Conservation (phyloP, 176 grass and related monocot genomes). For the Bromus sterilis region DNA sequence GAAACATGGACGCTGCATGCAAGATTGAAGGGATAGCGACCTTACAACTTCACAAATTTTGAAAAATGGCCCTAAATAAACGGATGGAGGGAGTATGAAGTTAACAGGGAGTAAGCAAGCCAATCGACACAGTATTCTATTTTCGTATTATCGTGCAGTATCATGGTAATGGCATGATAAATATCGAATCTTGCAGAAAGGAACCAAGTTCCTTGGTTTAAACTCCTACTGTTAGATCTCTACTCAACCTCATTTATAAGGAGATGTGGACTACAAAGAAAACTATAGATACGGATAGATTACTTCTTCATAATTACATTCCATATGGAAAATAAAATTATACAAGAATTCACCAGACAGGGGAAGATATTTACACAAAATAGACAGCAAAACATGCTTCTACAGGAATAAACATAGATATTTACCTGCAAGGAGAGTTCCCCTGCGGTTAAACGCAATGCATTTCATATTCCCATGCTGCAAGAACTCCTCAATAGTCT, state of each 20-base stretch:
- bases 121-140: background rate
- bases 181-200: constrained; percentile 1
- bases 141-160: background rate
- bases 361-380: constrained; percentile 2
- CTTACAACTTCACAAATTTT: background rate
- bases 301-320: background rate
- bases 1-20: background rate
- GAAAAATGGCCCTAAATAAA: background rate
- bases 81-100: background rate
- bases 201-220: background rate
- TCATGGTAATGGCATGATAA: background rate
- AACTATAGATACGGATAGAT: background rate
- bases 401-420: constrained; percentile 9
- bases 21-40: background rate
- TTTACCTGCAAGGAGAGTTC: constrained; percentile 94
- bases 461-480: constrained; percentile 99
- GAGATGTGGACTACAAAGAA: background rate
- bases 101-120: background rate
- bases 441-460: constrained; percentile 83
- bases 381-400: background rate
- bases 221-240: background rate
- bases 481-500: constrained; percentile 97
- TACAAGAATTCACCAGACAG: background rate
- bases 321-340: constrained; percentile 11
- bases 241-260: background rate